Evolutionary conservation across 805 yeast species (phyloP), one percentile per base, ranked within the genome.

Genomic region (Hanseniaspora lachancei): DNA sequence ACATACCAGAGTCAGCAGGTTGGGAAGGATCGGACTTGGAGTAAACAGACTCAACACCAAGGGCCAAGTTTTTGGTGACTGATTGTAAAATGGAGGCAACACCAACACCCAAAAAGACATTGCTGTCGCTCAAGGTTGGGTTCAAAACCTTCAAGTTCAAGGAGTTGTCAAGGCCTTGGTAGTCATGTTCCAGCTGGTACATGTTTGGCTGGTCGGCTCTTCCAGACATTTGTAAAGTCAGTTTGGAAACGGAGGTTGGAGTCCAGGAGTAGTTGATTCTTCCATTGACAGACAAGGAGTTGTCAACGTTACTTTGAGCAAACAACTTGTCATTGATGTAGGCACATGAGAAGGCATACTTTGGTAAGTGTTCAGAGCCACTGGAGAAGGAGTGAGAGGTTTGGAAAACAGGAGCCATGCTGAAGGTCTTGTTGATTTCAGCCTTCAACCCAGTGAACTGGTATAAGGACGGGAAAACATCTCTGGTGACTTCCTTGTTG

Each of bases 181-280:
- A 84, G 71, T 93, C 98, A 70, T 93, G 97, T 77, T 93, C 98
- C 63, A 91, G 76, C 74, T 93, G 97, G 60, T 86, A 77, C 95
- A 91, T 88, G 57, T 93, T 76, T 61, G 93, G 96, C 74, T 89
- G 96, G 61, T 84, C 86, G 60, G 82, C 75, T 29, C 44, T 34
- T 18, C 52, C 51, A 63, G 95, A 86, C 62, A 89, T 75, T 75
- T 91, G 97, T 69, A 89, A 75, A 64, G 95, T 87, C 59, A 86
- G 79, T 73, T 89, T 89, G 59, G 95, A 79, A 64, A 84, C 74
- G 70, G 82, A 80, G 65, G 76, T 76, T 68, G 81, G 80, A 69
- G 80, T 80, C 96, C 96, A 89, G 62, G 89, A 88, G 72, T 86
- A 86, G 76, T 89, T 88, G 64, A 86, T 72, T 73, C 97, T 84